Evolutionary conservation across 345 rosid genomes (phyloP).

Genomic region (Hypericum androsaemum): DNA sequence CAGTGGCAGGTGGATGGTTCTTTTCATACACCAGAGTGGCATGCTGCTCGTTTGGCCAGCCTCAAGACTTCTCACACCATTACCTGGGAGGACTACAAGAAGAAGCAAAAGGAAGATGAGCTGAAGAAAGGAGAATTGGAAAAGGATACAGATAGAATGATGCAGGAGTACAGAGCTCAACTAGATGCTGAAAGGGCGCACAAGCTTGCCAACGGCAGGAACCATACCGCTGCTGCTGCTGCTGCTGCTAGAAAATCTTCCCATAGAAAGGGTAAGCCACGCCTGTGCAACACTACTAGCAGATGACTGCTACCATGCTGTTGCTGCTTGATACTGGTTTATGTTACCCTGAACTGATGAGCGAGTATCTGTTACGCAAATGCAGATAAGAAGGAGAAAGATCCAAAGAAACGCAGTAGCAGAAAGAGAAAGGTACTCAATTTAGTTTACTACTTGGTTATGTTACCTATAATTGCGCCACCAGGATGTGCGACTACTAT

Average conservation of each 20-base stretch:
- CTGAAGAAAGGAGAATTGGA: slow-evolving; percentile 75
- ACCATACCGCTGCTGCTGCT: too few species aligned
- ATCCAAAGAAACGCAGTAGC: slow-evolving; percentile 64
- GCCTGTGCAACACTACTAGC: slow-evolving; percentile 9
- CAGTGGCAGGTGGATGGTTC: slow-evolving; percentile 99
- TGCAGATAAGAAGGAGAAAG: slow-evolving; percentile 79
- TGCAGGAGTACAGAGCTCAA: slow-evolving; percentile 97
- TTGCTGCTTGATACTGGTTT: not conserved
- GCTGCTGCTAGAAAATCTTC: slow-evolving; percentile 44
- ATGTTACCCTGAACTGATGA: slow-evolving; percentile 6
- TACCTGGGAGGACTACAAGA: slow-evolving; percentile 91
- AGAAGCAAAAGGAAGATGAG: slow-evolving; percentile 96
- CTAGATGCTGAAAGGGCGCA: slow-evolving; percentile 90
- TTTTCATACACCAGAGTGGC: slow-evolving; percentile 99
- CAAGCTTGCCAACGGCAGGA: slow-evolving; percentile 89
- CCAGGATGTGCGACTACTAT: too few species aligned
- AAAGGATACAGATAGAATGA: slow-evolving; percentile 87
- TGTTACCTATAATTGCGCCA: too few species aligned
- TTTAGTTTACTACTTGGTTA: not conserved
- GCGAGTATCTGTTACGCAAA: slow-evolving; percentile 10
- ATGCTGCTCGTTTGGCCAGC: slow-evolving; percentile 99
- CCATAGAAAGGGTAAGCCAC: slow-evolving; percentile 40
- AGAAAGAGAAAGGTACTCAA: slow-evolving; percentile 71
- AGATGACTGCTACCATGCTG: slow-evolving; percentile 8
- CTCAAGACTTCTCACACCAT: slow-evolving; percentile 87